Evolutionary conservation across 1,139 yeast species (phyloP), one percentile per base, ranked within the genome.

Genomic region (Zygotorulaspora mrakii): DNA sequence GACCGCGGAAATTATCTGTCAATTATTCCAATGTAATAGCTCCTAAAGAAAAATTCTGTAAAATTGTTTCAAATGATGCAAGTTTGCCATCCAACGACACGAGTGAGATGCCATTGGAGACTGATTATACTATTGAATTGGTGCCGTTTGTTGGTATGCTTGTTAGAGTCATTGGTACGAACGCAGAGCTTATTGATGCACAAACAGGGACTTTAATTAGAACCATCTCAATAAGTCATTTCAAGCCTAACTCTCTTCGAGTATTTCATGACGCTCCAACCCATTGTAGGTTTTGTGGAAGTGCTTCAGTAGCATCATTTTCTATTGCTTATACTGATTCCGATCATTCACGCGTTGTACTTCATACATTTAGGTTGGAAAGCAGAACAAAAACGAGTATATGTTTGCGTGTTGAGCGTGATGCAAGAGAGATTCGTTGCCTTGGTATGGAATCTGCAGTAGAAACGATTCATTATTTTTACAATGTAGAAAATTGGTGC

Each of bases 241-340:
- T 79, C 65, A 78, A 77, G 52, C 75, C 77, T 1, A 73, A 73
- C 1, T 61, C 82, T 0, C 71, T 86, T 46, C 68, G 72, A 43
- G 91, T 82, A 0, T 78, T 86, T 45, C 95, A 86, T 58, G 81
- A 82, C 35, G 87, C 80, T 51, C 94, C 95, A 2, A 80, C 87
- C 0, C 95, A 87, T 65, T 87, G 96, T 63, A 73, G 83, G 43
- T 87, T 87, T 61, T 87, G 96, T 67, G 96, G 96, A 1, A 82
- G 94, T 66, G 89, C 85, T 0, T 82, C 94, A 0, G 74, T 86
- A 27, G 74, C 77, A 24, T 74, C 89, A 1, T 71, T 87, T 38
- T 80, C 89, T 2, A 69, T 85, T 24, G 77, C 81, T 1, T 87
- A 85, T 59, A 80, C 81, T 31, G 86, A 81, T 48, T 62, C 64